A percentile compares a stretch with the other conserved stretches of the same genome.
Evolutionary conservation across 176 grass and related monocot species (phyloP).

Genomic region (Alloteropsis semialata): DNA sequence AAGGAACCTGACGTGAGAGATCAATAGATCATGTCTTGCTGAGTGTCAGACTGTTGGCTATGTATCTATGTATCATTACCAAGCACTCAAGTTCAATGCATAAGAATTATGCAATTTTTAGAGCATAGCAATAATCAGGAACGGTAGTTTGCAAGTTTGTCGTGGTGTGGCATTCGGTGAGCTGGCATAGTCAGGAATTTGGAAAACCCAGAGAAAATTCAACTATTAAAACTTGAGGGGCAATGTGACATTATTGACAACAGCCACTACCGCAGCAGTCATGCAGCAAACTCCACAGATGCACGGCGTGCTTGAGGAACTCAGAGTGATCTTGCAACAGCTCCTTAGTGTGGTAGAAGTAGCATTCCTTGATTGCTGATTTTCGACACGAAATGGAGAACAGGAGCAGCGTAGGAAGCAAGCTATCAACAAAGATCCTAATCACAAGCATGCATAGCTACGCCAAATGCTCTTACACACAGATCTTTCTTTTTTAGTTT

Average conservation of each 20-base stretch:
- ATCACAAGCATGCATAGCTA: background rate
- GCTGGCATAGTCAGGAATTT: background rate
- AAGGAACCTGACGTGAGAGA: slow-evolving; percentile 25
- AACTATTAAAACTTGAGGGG: background rate
- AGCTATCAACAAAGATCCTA: background rate
- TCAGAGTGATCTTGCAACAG: background rate
- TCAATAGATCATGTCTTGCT: background rate
- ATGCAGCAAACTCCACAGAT: background rate
- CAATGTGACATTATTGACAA: background rate
- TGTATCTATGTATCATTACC: background rate
- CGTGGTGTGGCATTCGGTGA: background rate
- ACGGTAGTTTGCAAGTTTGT: background rate
- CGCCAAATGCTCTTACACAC: too few species aligned
- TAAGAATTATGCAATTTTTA: background rate
- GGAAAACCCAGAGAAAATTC: background rate
- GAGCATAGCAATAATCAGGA: background rate
- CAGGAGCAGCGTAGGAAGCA: background rate
- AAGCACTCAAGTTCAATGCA: background rate
- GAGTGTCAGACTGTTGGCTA: background rate
- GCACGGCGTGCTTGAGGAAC: background rate
- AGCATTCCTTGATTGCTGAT: background rate
- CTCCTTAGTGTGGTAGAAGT: background rate
- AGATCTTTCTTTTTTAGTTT: too few species aligned
- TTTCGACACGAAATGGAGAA: background rate
- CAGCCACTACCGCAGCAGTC: background rate